Base-by-base conservation (phyloP, 1,284 basidiomycete genomes). In the Sparassis latifolia region DNA sequence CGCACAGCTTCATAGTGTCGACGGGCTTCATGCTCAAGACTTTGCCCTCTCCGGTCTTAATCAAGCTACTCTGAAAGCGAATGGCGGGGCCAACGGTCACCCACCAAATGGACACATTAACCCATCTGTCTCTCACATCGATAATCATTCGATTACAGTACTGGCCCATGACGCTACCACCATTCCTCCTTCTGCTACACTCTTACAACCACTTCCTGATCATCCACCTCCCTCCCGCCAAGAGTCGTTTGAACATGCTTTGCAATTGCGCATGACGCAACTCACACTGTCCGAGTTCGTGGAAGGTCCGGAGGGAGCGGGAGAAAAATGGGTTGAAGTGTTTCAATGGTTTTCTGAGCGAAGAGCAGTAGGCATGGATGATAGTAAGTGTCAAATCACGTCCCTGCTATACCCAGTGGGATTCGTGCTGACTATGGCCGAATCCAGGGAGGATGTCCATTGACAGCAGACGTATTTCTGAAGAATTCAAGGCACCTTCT, bases 241-340 rank as follows among this genome's bases (percentile, higher is more conserved):
- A 35, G 86, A 92, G 49, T 65, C 76, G 4, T 88, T 95, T 55
- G 89, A 90, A 59, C 76, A 88, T 50, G 84, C 89, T 30, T 71
- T 97, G 48, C 88, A 95, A 65, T 69, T 99, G 38, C 77, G 94
- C 40, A 89, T 97, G 78, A 91, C 93, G 1, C 86, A 92, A 63
- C 84, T 91, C 49, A 82, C 86, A 3, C 72, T 98, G 44, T 77
- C 82, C 10, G 96, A 99, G 70, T 79, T 87, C 47, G 79, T 89
- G 27, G 86, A 92, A 42, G 97, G 97, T 0, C 78, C 90, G 0
- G 92, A 96, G 58, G 82, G 83, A 42, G 95, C 93, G 0, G 86
- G 90, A 51, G 74, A 76, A 29, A 86, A 82, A 54, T 94, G 95
- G 79, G 76, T 93, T 33, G 89, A 92, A 42, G 76, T 95, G 2